Percentiles rank a stretch among this genome's conserved stretches.
These are phyloP conservation scores for Colletotrichum coccodes DNA, from an alignment of 2,329 filamentous ascomycete genomes.

Conservation along the genomic window DNA sequence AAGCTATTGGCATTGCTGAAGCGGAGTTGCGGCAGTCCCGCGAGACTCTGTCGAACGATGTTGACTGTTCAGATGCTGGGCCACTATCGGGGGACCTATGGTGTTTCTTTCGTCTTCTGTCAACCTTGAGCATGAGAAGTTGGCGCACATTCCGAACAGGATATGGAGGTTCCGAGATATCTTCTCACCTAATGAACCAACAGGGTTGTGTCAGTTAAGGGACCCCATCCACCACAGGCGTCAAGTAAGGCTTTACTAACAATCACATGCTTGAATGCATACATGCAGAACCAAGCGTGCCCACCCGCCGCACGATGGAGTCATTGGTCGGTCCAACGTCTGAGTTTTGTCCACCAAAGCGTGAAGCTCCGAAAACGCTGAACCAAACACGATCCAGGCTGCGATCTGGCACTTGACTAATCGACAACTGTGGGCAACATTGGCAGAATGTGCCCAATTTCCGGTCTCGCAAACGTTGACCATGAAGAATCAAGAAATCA, in stretches of 20 bases:
- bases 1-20: neutral
- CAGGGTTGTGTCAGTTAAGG: neutral
- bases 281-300: neutral
- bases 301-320: neutral
- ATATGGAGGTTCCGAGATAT: no score
- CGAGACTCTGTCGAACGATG: neutral
- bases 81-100: no score
- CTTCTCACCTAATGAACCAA: neutral
- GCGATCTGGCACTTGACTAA: neutral
- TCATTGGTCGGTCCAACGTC: neutral
- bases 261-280: neutral
- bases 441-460: neutral
- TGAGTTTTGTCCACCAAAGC: neutral
- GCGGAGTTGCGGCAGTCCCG: neutral
- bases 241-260: neutral
- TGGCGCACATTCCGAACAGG: neutral
- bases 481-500: neutral
- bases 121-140: neutral
- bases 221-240: no score
- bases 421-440: neutral
- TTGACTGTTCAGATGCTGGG: neutral
- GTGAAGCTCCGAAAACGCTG: neutral
- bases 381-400: neutral
- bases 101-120: no score
- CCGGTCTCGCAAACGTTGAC: constrained; percentile 4